phyloP scores from a whole-genome alignment of 805 yeast species.

The Metschnikowia corniflorae region DNA sequence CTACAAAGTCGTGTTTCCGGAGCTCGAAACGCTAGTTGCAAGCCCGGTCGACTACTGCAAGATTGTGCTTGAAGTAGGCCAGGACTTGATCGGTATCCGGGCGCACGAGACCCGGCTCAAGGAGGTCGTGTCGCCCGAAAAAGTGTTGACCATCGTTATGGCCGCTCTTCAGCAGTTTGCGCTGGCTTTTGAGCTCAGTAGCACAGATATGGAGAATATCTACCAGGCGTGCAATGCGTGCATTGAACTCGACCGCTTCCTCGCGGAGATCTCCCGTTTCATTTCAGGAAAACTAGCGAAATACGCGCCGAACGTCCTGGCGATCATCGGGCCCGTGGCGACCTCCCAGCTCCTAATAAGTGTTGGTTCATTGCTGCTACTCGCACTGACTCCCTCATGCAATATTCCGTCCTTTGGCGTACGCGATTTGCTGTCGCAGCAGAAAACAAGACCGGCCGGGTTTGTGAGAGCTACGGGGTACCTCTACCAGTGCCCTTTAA shows the following conservation, averaged over 20 bases:
- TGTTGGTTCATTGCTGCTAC: conserved; percentile 62
- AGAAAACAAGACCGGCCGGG: conserved; percentile 23
- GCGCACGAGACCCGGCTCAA: conserved; percentile 35
- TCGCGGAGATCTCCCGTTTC: conserved; percentile 44
- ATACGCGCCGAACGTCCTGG: conserved; percentile 78
- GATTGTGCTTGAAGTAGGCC: conserved; percentile 50
- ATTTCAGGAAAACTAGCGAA: conserved; percentile 53
- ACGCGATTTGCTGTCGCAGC: conserved; percentile 32
- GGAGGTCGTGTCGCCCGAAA: conserved; percentile 54
- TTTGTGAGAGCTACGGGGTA: conserved; percentile 66
- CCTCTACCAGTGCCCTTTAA: conserved; percentile 55
- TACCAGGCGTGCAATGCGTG: conserved; percentile 46
- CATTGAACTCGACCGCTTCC: conserved; percentile 41
- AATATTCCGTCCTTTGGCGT: conserved; percentile 78
- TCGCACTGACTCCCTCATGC: conserved; percentile 75
- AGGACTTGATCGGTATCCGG: conserved; percentile 33
- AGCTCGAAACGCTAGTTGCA: conserved; percentile 59
- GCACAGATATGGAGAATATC: conserved; percentile 35
- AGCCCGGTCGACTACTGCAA: conserved; percentile 61
- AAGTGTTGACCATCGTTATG: conserved; percentile 69
- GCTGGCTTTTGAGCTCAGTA: conserved; percentile 14
- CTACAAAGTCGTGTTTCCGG: conserved; percentile 66
- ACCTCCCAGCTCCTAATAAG: conserved; percentile 70
- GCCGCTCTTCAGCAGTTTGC: conserved; percentile 50
- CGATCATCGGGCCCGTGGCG: conserved; percentile 65